phyloP scores from a whole-genome alignment of 805 yeast species.

The Lipomyces anomalus region DNA sequence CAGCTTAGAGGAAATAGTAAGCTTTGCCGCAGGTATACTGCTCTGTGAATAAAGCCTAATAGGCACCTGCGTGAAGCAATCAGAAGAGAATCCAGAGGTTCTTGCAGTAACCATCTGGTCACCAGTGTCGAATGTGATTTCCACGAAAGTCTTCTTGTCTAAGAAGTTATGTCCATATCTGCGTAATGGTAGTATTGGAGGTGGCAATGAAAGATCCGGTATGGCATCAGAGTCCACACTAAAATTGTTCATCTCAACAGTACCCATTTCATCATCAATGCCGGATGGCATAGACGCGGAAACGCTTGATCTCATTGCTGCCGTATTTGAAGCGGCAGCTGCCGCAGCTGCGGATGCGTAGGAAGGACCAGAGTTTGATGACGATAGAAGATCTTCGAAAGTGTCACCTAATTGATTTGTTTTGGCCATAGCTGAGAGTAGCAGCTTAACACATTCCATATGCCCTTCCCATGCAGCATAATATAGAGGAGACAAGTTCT shows the following conservation, averaged over 20 bases:
- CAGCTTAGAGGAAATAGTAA: slow-evolving; percentile 64
- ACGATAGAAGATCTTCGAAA: too few relatives aligned
- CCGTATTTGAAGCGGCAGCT: too few relatives aligned
- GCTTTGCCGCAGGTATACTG: slow-evolving; percentile 45
- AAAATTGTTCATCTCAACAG: background rate
- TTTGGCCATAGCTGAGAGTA: slow-evolving; percentile 40
- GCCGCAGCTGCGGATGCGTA: too few relatives aligned
- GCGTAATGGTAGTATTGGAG: slow-evolving; percentile 89
- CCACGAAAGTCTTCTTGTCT: slow-evolving; percentile 82
- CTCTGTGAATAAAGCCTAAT: slow-evolving; percentile 42
- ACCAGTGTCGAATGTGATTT: slow-evolving; percentile 56
- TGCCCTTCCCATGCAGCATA: slow-evolving; percentile 95
- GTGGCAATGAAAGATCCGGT: slow-evolving; percentile 88
- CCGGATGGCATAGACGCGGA: background rate
- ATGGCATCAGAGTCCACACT: slow-evolving; percentile 57
- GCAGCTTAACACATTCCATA: slow-evolving; percentile 66
- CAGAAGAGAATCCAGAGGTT: slow-evolving; percentile 37
- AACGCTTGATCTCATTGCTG: too few relatives aligned
- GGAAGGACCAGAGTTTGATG: too few relatives aligned
- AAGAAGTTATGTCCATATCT: slow-evolving; percentile 94
- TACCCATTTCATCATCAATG: slow-evolving; percentile 7
- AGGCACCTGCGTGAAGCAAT: slow-evolving; percentile 34
- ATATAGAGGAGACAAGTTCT: slow-evolving; percentile 72
- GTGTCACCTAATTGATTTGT: too few relatives aligned
- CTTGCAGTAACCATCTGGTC: slow-evolving; percentile 33